phyloP scores from a whole-genome alignment of 163 green algal genomes.

The Picocystis sp. region DNA sequence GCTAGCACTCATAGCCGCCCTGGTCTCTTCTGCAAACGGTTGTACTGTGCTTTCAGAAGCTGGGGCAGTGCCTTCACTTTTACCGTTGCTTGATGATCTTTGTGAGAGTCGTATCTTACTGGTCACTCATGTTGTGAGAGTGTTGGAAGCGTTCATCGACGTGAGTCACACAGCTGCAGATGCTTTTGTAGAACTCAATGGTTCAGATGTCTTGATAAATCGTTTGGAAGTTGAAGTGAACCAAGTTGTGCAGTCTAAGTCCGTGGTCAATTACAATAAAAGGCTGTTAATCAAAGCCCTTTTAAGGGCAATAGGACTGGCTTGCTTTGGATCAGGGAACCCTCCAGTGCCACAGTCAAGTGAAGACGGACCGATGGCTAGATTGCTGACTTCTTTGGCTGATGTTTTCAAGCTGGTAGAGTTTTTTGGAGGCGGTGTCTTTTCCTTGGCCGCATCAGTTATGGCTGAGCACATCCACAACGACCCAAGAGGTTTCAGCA shows the following conservation, averaged over 20 bases:
- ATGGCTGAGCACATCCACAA: slow-evolving; percentile 77
- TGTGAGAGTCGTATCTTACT: slow-evolving; percentile 34
- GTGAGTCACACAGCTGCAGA: slow-evolving; percentile 34
- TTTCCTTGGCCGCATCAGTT: slow-evolving; percentile 60
- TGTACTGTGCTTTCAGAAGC: slow-evolving; percentile 51
- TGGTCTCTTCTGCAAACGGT: slow-evolving; percentile 40
- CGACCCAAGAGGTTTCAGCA: slow-evolving; percentile 63
- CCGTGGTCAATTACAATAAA: slow-evolving; percentile 26
- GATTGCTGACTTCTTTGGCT: no score
- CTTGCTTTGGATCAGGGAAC: no score
- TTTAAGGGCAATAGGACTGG: slow-evolving; percentile 23
- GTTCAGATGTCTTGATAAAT: slow-evolving; percentile 47
- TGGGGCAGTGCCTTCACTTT: slow-evolving; percentile 55
- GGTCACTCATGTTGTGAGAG: slow-evolving; percentile 44
- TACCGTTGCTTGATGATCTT: slow-evolving; percentile 57
- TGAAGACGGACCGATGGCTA: no score
- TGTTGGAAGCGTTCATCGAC: slow-evolving; percentile 83
- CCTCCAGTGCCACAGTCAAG: no score
- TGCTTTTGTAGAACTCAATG: slow-evolving; percentile 61
- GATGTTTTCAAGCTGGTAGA: slow-evolving; percentile 21
- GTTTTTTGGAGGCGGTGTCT: slow-evolving; percentile 69
- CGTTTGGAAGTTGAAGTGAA: slow-evolving; percentile 44
- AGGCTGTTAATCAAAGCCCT: slow-evolving; percentile 74
- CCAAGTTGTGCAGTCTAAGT: neutral
- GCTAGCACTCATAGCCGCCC: slow-evolving; percentile 45